These are phyloP conservation scores for Gossypium turneri DNA, from an alignment of 345 rosid species.

Conservation along the genomic window DNA sequence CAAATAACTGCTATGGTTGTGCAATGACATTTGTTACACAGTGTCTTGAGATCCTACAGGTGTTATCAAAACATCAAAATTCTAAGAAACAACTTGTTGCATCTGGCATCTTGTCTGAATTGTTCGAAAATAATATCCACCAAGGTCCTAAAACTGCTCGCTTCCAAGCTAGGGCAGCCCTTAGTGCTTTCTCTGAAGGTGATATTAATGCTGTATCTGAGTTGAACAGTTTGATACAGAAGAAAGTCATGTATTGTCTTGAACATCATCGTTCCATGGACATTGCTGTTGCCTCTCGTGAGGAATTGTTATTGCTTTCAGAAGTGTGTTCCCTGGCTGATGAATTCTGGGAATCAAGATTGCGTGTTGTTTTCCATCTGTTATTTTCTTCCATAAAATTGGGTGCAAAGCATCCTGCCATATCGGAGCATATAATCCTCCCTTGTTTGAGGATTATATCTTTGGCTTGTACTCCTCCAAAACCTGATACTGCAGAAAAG, in stretches of 20 bases:
- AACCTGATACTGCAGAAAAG: conserved; percentile 81
- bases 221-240: conserved; percentile 84
- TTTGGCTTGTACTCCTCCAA: conserved; percentile 97
- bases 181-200: conserved; percentile 91
- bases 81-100: conserved; percentile 88
- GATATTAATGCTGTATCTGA: conserved; percentile 78
- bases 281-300: conserved; percentile 84
- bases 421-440: conserved; percentile 94
- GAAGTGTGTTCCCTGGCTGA: conserved; percentile 95
- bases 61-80: conserved; percentile 70
- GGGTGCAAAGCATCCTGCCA: conserved; percentile 98
- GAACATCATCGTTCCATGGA: conserved; percentile 99
- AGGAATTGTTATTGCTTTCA: conserved; percentile 87
- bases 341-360: conserved; percentile 95
- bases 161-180: conserved; percentile 88
- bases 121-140: conserved; percentile 96
- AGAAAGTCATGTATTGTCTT: conserved; percentile 94
- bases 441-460: conserved; percentile 94
- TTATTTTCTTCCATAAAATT: conserved; percentile 88
- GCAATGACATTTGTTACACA: conserved; percentile 90
- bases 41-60: conserved; percentile 86
- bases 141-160: conserved; percentile 95
- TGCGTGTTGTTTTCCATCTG: conserved; percentile 91
- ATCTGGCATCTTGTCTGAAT: conserved; percentile 81
- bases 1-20: conserved; percentile 95